These are phyloP conservation scores for Spinellus fusiger DNA, from an alignment of 192 early-diverging fungal genomes.

Conservation along the genomic window DNA sequence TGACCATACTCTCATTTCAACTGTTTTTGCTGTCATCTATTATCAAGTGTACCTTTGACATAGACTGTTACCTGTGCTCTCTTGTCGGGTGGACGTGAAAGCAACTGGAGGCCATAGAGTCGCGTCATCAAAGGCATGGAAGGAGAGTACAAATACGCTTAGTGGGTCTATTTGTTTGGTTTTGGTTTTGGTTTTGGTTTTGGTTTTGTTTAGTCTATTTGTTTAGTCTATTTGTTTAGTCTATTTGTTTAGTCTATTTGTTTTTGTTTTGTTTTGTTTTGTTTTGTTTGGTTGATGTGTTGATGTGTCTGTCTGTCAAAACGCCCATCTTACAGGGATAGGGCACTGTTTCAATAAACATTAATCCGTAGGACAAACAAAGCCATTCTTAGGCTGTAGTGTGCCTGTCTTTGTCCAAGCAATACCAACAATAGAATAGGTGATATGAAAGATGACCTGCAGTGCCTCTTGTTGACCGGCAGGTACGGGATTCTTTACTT, in stretches of 20 bases:
- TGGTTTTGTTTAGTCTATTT: too few species aligned
- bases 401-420: conserved; percentile 11
- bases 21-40: not conserved
- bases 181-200: not conserved
- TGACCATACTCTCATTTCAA: not conserved
- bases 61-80: conserved; percentile 28
- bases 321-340: not conserved
- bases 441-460: conserved; percentile 12
- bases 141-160: not conserved
- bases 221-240: too few species aligned
- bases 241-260: not conserved
- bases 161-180: conserved; percentile 1
- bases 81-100: conserved; percentile 6
- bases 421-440: conserved; percentile 18
- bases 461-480: conserved; percentile 8
- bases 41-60: conserved; percentile 20
- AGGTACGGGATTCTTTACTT: not conserved
- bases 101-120: conserved; percentile 17
- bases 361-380: conserved; percentile 19
- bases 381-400: conserved; percentile 3
- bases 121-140: conserved; percentile 11
- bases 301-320: not conserved
- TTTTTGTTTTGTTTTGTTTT: not conserved
- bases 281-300: not conserved
- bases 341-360: too few species aligned